Evolutionary conservation across 345 rosid genomes (phyloP).

Genomic region (Noccaea bulbosa): DNA sequence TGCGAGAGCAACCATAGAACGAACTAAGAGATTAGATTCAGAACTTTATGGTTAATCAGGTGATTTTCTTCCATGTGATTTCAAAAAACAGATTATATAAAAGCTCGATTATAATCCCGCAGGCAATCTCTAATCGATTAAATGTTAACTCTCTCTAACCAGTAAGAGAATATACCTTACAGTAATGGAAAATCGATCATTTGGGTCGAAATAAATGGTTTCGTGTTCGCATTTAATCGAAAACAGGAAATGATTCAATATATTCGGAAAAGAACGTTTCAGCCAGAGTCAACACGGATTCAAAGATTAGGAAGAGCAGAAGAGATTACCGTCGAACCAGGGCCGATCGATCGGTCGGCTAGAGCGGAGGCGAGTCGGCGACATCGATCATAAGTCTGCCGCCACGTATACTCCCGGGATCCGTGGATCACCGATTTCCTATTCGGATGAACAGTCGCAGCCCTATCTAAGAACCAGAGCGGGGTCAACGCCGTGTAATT

Average conservation of each 20-base stretch:
- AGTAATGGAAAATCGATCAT: conserved; percentile 13
- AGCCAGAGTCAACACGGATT: conserved; percentile 15
- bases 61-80: background rate
- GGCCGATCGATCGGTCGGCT: conserved; percentile 60
- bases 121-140: too few relatives aligned
- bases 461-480: conserved; percentile 82
- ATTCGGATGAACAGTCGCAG: conserved; percentile 76
- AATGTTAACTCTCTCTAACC: background rate
- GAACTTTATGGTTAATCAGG: background rate
- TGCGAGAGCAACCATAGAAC: background rate
- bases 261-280: background rate
- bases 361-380: conserved; percentile 91
- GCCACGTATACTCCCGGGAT: conserved; percentile 75
- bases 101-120: conserved; percentile 19
- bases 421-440: conserved; percentile 72
- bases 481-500: conserved; percentile 90
- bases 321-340: conserved; percentile 67
- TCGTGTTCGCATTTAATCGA: background rate
- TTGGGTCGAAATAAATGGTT: background rate
- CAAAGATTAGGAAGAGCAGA: background rate
- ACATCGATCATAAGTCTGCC: conserved; percentile 74
- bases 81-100: background rate
- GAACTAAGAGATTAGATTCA: background rate
- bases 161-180: background rate
- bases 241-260: background rate